Base-by-base conservation (phyloP, 2,329 filamentous ascomycete genomes). In the Beauveria sp. region DNA sequence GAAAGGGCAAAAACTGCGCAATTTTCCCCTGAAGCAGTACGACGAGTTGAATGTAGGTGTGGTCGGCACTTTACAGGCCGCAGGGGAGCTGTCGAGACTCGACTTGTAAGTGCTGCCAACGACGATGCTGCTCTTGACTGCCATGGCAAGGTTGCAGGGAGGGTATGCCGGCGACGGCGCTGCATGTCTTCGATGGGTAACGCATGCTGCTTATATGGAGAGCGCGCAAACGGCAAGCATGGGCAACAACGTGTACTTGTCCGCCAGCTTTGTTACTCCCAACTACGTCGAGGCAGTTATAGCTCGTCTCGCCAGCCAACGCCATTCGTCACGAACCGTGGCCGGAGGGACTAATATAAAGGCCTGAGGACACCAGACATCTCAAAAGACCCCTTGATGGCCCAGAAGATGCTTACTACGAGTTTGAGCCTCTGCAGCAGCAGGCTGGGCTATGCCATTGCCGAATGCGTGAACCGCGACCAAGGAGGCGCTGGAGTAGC, bases 351-450 rank as follows among this genome's bases (percentile, higher is more conserved):
- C 26, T 60, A 53, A 14, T 53, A 60, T 49, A 34, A n/a, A n/a
- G 20, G 38, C 49, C 26, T 46, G n/a, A 49, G 53, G 20, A 46
- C 40, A 16, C 57, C 49, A 4, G 12, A 38, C n/a, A 20, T 53
- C 38, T 53, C 57, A 1, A 12, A 51, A 4, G 26, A 60, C 8
- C 24, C 38, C 4, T 53, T 60, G 2, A 2, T 12, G 18, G 24
- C 8, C 57, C 57, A n/a, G 24, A 43, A 12, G 57, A 60, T 12
- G 57, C 57, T 1, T 60, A 60, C 49, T 45, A 45, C 40, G 49
- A 60, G 49, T 53, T 60, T 46, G 57, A 60, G 40, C 57, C 57
- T 60, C 18, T 60, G 58, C 40, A 53, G 48, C 49, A 48, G 58
- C 28, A 12, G 49, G 26, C 40, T 60, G 5, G 58, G 10, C 3